These are phyloP conservation scores for Monilinia fructicola DNA, from an alignment of 2,329 filamentous ascomycete species.

Conservation along the genomic window DNA sequence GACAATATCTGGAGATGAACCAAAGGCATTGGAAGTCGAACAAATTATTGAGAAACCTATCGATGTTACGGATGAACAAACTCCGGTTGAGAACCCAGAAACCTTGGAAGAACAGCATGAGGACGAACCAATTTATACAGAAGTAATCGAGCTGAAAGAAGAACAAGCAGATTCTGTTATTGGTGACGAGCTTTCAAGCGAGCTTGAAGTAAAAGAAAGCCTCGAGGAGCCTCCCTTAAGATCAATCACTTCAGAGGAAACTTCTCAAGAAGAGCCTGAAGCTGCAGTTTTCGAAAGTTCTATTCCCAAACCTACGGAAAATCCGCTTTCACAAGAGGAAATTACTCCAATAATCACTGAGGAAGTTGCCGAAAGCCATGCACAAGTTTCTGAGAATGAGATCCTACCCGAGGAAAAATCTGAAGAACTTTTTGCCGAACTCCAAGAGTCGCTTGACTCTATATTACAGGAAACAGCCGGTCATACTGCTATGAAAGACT, in stretches of 20 bases:
- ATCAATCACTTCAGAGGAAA: background rate
- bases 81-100: background rate
- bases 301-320: background rate
- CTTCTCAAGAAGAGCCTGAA: background rate
- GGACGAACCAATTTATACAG: background rate
- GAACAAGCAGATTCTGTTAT: no score
- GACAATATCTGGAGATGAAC: background rate
- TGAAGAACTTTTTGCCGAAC: background rate
- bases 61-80: background rate
- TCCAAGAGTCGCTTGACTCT: background rate
- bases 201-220: background rate
- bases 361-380: background rate
- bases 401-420: background rate
- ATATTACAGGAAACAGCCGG: rapidly evolving
- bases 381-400: background rate
- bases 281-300: background rate
- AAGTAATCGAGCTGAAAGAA: background rate
- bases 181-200: background rate
- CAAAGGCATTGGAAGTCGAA: background rate
- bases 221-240: no score
- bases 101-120: background rate
- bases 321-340: rapidly evolving
- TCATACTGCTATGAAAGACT: background rate
- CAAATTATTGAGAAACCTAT: background rate
- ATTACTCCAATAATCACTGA: rapidly evolving